phyloP scores from a whole-genome alignment of 805 yeast genomes.

The Huiozyma sinensis region DNA sequence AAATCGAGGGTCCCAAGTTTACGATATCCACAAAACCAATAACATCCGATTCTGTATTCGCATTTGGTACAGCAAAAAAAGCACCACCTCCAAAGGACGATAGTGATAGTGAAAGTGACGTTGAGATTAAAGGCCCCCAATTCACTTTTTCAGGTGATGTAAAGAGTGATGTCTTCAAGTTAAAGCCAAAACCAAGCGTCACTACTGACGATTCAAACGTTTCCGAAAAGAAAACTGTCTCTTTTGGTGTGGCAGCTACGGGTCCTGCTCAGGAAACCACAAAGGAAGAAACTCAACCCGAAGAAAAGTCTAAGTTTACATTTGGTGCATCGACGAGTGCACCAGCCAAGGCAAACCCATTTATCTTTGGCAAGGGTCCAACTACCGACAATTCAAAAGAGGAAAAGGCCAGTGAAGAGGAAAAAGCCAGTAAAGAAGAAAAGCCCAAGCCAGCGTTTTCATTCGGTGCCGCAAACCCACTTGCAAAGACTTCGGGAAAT shows the following conservation, averaged over 20 bases:
- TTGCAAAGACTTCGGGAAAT: not conserved
- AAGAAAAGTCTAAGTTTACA: conserved; percentile 14
- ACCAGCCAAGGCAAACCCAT: conserved; percentile 3
- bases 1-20: conserved; percentile 67
- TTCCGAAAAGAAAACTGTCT: not conserved
- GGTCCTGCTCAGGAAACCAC: conserved; percentile 1
- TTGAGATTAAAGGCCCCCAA: conserved; percentile 31
- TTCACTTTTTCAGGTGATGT: conserved; percentile 30
- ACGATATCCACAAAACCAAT: conserved; percentile 37
- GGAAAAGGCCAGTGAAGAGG: not conserved
- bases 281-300: not conserved
- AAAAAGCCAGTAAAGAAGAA: not conserved
- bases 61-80: conserved; percentile 27
- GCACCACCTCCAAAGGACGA: conserved; percentile 14
- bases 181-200: conserved; percentile 6
- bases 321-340: conserved; percentile 10
- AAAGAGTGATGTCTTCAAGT: conserved; percentile 29
- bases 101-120: conserved; percentile 26
- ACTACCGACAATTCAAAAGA: not conserved
- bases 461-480: conserved; percentile 10
- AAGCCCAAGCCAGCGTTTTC: conserved; percentile 13
- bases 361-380: not conserved
- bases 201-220: not conserved
- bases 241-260: not conserved
- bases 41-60: conserved; percentile 40